Base-by-base conservation (phyloP, 2,329 filamentous ascomycete genomes). In the Aspergillus ruber region DNA sequence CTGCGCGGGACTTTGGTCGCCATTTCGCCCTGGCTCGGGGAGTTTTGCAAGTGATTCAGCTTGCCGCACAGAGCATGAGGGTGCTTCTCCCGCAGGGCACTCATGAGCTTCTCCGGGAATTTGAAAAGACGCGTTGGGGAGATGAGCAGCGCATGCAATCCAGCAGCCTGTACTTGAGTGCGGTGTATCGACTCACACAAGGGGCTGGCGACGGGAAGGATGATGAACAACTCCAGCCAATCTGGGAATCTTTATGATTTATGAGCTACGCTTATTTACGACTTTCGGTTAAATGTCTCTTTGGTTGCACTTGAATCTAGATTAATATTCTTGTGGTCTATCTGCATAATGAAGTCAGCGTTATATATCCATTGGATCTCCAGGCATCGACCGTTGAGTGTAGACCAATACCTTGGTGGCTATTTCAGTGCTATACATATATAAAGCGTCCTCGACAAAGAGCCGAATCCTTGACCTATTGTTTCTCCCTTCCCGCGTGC, bases 11-110 rank as follows among this genome's bases (percentile, higher is more conserved):
- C 3, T 58, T 59, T 17, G 53, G 58, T 3, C 54, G 57, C n/a
- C 54, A 60, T 13, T 64, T 58, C 40, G 51, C 52, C 12, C 47
- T 65, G 3, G 55, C 53, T 15, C 59, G 56, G 42, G 63, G 61
- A 1, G 57, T 62, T 5, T 29, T 61, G 27, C 59, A 58, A 21
- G 57, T 64, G 50, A 49, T 66, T 32, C 55, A 59, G 40, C 47
- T 63, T n/a, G 59, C 53, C 2, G 61, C 60, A 6, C 48, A 48
- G 12, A 52, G 60, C 35, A 55, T 50, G 39, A 42, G 55, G 15
- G 43, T 60, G 6, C 41, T 41, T 6, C 47, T 66, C 3, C 63
- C 64, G 1, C 43, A 47, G 15, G 58, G 62, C 15, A 57, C 55
- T 10, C 50, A 48, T 8, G 52, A 54, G 9, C 54, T 62, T 21